Base-by-base conservation (phyloP, 129 eudicot species). In the Artemisia annua region DNA sequence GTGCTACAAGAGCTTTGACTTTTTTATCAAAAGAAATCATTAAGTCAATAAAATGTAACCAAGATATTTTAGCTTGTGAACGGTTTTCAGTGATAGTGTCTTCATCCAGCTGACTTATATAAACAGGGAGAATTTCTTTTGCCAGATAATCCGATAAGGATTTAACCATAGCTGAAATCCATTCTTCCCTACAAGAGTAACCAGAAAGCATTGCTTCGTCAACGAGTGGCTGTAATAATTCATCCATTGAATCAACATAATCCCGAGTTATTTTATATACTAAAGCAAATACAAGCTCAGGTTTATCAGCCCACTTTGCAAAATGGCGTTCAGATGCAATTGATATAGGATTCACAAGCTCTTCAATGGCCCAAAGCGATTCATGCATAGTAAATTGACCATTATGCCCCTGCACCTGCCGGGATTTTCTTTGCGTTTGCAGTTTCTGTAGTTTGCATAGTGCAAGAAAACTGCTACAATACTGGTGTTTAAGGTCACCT, bases 361-460 rank as follows among this genome's bases (percentile, higher is more conserved):
- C 99, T 83, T 95, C 99, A 22, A 95, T 82, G 63, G 89, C 88
- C 99, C 99, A 95, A 69, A 95, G 93, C 17, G 99, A 96, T 59
- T 90, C 90, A 74, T 70, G 83, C 63, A 86, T 64, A 76, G 84
- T 75, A 32, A 86, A 48, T 65, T 83, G 85, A 50, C 56, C 44
- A 39, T 90, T 83, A 24, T 78, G 87, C 74, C 97, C 99, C 72
- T 81, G 87, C 30, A 91, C 88, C 82, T 95, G 99, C 60, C 97
- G 96, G 68, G 72, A 77, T 79, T 90, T 95, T 84, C 99, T 82
- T 26, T 74, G 87, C 51, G 88, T 84, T 79, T 95, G 99, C 80
- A 94, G 53, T 77, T 88, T 93, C 73, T 94, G 99, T 48, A 95
- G 79, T 50, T 85, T 87, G 75, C 99, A 90, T 57, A 90, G 80